A percentile compares a stretch with the other conserved stretches of the same genome.
These are phyloP conservation scores for Heteromeles arbutifolia DNA, from an alignment of 306 rosid species.

Conservation along the genomic window DNA sequence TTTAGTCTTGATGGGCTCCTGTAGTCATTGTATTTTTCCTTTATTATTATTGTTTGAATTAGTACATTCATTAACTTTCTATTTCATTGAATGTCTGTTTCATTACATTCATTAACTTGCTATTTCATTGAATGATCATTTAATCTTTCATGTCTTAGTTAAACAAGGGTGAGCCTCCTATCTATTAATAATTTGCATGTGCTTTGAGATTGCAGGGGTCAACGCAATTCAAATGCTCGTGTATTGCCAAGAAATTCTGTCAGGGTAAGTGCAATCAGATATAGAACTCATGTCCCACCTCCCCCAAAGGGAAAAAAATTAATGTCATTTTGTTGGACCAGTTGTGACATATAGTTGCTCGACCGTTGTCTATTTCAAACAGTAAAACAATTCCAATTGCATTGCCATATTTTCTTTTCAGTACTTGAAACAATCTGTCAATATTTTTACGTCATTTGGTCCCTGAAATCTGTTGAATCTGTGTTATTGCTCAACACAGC, in stretches of 20 bases:
- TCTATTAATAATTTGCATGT: conserved; percentile 16
- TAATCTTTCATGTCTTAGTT: background rate
- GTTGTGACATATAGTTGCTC: background rate
- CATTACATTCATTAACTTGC: background rate
- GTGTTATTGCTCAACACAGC: background rate
- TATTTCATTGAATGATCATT: background rate
- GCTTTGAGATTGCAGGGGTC: conserved; percentile 45
- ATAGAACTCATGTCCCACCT: background rate
- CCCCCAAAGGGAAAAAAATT: background rate
- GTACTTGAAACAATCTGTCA: background rate
- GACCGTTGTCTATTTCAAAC: background rate
- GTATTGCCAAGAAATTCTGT: conserved; percentile 41
- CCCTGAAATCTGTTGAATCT: background rate
- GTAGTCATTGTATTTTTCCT: background rate
- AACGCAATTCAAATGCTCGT: conserved; percentile 28
- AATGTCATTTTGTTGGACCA: background rate
- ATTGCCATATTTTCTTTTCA: background rate
- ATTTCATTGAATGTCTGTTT: background rate
- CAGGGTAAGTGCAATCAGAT: conserved; percentile 40
- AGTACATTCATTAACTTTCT: background rate
- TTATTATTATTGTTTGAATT: background rate
- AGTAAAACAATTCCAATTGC: background rate
- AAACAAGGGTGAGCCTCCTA: background rate
- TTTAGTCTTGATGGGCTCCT: background rate
- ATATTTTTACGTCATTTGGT: background rate